A percentile compares a stretch with the other conserved stretches of the same genome.
phyloP scores from a whole-genome alignment of 768 basidiomycete species.

The Hirschioporus abietinus region DNA sequence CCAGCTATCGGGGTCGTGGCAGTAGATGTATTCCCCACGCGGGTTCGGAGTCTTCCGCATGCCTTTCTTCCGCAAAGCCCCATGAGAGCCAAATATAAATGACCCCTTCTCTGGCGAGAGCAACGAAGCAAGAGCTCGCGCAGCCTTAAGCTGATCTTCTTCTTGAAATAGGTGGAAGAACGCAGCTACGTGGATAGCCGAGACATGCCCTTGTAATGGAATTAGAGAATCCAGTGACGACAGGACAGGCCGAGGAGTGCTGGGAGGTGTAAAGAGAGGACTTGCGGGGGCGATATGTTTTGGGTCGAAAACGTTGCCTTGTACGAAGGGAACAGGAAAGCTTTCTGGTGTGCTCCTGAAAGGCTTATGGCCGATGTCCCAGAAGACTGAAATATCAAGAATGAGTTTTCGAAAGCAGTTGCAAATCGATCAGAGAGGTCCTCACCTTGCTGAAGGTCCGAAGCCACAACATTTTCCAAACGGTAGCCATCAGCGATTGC shows the following conservation, averaged over 20 bases:
- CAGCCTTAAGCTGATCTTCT: constrained; percentile 20
- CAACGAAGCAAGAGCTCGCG: constrained; percentile 21
- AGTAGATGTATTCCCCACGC: constrained; percentile 15
- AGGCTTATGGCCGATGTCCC: constrained; percentile 57
- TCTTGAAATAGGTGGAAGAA: constrained; percentile 38
- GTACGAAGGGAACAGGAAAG: constrained; percentile 50
- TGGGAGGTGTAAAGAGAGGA: constrained; percentile 19
- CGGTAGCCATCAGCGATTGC: constrained; percentile 40
- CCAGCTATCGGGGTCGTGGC: constrained; percentile 24
- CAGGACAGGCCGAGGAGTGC: constrained; percentile 20
- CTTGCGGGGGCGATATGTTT: constrained; percentile 29
- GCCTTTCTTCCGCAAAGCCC: constrained; percentile 11
- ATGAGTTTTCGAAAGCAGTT: not conserved
- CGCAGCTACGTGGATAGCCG: constrained; percentile 43
- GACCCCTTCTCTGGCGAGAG: constrained; percentile 24
- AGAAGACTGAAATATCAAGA: constrained; percentile 38
- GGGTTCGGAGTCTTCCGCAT: constrained; percentile 9
- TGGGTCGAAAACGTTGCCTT: constrained; percentile 50
- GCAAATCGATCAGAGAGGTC: not conserved
- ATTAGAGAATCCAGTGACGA: constrained; percentile 34
- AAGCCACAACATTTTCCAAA: constrained; percentile 29
- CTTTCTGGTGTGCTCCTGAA: constrained; percentile 47
- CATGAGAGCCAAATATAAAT: constrained; percentile 26
- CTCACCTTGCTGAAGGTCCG: constrained; percentile 34
- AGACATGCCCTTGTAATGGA: constrained; percentile 39